Evolutionary conservation across 2,329 filamentous ascomycete species (phyloP).

Genomic region (Colletotrichum graminicola): DNA sequence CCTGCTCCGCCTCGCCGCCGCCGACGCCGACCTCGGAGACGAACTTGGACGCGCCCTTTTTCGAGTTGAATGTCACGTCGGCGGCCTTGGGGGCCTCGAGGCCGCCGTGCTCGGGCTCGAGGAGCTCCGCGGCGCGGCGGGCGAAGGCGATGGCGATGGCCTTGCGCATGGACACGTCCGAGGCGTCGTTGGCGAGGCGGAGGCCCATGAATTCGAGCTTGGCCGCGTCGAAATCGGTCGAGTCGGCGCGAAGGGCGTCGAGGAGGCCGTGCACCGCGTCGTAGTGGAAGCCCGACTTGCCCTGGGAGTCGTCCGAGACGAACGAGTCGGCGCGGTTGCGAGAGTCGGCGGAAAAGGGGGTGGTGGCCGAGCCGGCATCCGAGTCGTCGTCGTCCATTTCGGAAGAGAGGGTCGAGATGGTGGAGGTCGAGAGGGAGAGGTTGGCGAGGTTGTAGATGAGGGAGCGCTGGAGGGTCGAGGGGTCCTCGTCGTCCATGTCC

Average conservation of each 20-base stretch:
- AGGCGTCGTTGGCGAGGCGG: constrained; percentile 91
- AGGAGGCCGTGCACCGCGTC: constrained; percentile 90
- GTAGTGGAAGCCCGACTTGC: constrained; percentile 77
- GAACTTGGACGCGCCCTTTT: constrained; percentile 67
- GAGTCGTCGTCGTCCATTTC: constrained; percentile 75
- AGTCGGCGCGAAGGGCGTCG: constrained; percentile 82
- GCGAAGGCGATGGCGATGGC: constrained; percentile 89
- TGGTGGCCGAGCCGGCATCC: constrained; percentile 72
- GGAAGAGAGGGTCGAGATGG: constrained; percentile 72
- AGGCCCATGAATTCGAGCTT: constrained; percentile 94
- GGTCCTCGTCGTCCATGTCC: constrained; percentile 63
- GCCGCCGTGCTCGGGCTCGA: constrained; percentile 61
- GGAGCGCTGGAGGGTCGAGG: constrained; percentile 65
- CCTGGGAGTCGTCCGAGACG: constrained; percentile 77
- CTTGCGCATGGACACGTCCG: constrained; percentile 87
- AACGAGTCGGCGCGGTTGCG: constrained; percentile 78
- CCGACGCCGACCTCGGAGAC: constrained; percentile 71
- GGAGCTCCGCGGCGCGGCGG: constrained; percentile 80
- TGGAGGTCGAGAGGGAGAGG: constrained; percentile 66
- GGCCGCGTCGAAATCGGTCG: constrained; percentile 81
- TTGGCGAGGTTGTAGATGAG: constrained; percentile 67
- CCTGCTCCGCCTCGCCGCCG: constrained; percentile 79
- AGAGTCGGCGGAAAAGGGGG: constrained; percentile 64
- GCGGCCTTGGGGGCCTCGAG: constrained; percentile 75
- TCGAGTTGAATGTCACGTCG: constrained; percentile 68